These are phyloP conservation scores for Samsoniella hepiali DNA, from an alignment of 2,329 filamentous ascomycete species.

Conservation along the genomic window DNA sequence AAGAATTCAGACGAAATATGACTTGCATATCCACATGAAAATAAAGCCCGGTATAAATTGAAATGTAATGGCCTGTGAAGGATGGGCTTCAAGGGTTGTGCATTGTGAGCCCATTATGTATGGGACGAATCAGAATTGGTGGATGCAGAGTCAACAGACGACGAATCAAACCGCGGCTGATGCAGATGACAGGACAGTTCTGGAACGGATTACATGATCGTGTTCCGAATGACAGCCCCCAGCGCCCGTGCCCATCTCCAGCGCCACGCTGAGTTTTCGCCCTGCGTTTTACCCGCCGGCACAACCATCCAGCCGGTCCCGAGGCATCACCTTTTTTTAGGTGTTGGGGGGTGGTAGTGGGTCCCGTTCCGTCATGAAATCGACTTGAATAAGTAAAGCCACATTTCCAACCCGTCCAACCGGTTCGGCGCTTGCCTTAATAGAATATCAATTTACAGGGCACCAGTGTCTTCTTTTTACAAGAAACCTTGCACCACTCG, in stretches of 20 bases:
- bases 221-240: not conserved
- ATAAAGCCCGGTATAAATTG: too few species aligned
- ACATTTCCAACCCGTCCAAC: not conserved
- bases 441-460: not conserved
- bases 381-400: not conserved
- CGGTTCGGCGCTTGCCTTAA: not conserved
- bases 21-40: too few species aligned
- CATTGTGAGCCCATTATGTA: too few species aligned
- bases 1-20: too few species aligned
- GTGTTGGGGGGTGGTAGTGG: not conserved
- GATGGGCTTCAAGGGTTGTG: too few species aligned
- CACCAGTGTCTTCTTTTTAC: too few species aligned
- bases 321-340: not conserved
- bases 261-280: not conserved
- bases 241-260: not conserved
- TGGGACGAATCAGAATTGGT: too few species aligned
- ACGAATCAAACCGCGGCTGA: not conserved
- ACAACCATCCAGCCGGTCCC: constrained; percentile 10
- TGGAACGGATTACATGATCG: constrained; percentile 1
- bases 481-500: too few species aligned
- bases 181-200: not conserved
- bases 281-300: not conserved
- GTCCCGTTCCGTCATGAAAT: not conserved
- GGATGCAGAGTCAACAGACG: too few species aligned
- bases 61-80: too few species aligned